These are phyloP conservation scores for Aspergillus pseudonomiae DNA, from an alignment of 2,329 filamentous ascomycete genomes.

Conservation along the genomic window DNA sequence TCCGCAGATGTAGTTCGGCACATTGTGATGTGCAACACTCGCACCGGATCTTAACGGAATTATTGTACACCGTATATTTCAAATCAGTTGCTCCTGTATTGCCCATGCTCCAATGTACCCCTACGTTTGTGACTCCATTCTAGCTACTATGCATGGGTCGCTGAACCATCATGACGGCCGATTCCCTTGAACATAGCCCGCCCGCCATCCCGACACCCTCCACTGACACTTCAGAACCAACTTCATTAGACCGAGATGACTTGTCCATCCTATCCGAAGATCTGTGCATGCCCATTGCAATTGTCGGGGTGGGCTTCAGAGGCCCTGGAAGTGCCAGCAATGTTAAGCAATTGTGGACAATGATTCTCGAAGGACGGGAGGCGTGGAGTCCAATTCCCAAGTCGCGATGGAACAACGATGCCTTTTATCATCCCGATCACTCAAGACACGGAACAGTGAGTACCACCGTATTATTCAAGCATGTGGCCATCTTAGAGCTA, in stretches of 20 bases:
- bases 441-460: slow-evolving; percentile 27
- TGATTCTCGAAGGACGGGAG: slow-evolving; percentile 25
- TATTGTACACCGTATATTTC: not conserved
- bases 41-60: slow-evolving; percentile 1
- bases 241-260: slow-evolving; percentile 6
- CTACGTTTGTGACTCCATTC: not conserved
- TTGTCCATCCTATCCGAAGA: slow-evolving; percentile 1
- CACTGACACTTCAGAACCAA: not conserved
- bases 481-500: not conserved
- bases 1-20: slow-evolving; percentile 3
- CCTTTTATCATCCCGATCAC: slow-evolving; percentile 32
- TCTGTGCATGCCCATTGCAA: slow-evolving; percentile 26
- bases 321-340: slow-evolving; percentile 27
- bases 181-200: not conserved
- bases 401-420: slow-evolving; percentile 23
- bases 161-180: not conserved
- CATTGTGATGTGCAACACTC: slow-evolving; percentile 1
- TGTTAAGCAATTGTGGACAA: slow-evolving; percentile 25
- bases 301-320: slow-evolving; percentile 31
- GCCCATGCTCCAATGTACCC: not conserved
- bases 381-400: slow-evolving; percentile 25
- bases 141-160: not conserved
- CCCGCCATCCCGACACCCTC: not conserved
- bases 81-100: not conserved
- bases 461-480: rapidly evolving